A percentile compares a stretch with the other conserved stretches of the same genome.
These are phyloP conservation scores for Omphalea diandra DNA, from an alignment of 441 rosid genomes.

Conservation along the genomic window DNA sequence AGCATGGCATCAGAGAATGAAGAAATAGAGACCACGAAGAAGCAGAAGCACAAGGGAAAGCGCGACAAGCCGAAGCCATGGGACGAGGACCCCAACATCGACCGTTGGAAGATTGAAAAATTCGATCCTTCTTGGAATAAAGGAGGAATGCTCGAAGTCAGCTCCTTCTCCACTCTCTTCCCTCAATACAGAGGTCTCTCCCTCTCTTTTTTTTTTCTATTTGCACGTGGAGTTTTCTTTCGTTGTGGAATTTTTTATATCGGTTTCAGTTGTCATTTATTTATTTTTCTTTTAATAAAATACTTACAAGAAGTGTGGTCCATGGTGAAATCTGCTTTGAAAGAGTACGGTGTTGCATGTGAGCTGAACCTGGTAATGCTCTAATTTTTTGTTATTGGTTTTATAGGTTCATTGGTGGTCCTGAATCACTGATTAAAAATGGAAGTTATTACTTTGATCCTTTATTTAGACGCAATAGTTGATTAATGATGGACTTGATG, in stretches of 20 bases:
- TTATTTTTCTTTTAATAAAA: slow-evolving; percentile 43
- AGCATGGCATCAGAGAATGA: background rate
- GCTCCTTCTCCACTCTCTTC: slow-evolving; percentile 84
- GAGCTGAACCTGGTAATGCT: slow-evolving; percentile 65
- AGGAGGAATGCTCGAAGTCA: slow-evolving; percentile 74
- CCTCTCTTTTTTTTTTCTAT: background rate
- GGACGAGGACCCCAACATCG: slow-evolving; percentile 94
- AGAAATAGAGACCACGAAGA: slow-evolving; percentile 29
- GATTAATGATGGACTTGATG: too few relatives aligned
- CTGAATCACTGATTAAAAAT: background rate
- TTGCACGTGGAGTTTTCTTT: background rate
- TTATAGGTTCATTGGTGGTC: background rate
- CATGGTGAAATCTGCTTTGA: slow-evolving; percentile 71
- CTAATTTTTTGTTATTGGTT: background rate
- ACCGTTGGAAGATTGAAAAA: slow-evolving; percentile 77
- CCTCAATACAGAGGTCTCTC: slow-evolving; percentile 72
- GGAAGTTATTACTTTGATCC: background rate
- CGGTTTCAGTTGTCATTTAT: background rate
- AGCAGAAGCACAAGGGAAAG: slow-evolving; percentile 64
- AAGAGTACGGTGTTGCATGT: slow-evolving; percentile 59
- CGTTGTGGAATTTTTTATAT: background rate
- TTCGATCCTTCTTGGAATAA: slow-evolving; percentile 89
- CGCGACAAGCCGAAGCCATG: slow-evolving; percentile 91
- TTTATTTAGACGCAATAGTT: too few relatives aligned
- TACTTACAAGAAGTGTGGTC: slow-evolving; percentile 90